Evolutionary conservation across 805 yeast species (phyloP), one percentile per base, ranked within the genome.

Genomic region (Wickerhamiella shivajii): DNA sequence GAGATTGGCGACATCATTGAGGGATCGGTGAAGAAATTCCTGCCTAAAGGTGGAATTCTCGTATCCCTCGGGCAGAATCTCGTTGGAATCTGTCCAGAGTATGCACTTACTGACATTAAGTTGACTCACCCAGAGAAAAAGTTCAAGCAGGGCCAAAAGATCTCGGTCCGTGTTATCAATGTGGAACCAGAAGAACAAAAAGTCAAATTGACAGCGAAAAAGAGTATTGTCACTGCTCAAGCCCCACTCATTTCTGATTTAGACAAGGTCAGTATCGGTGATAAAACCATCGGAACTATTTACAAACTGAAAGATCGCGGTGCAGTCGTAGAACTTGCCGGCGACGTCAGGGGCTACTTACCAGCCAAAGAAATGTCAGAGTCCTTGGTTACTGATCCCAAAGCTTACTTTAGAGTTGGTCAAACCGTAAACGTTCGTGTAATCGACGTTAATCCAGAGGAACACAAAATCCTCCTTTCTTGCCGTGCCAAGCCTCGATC

Each of bases 351-450:
- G 43, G 98, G 84, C 0, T 85, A 71, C 52, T 61, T 90, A 40
- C 97, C 98, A 19, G 71, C 74, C 43, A 63, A 75, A 35, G 97
- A 90, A 59, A 79, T 90, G 47, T 77, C 92, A 34, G 97, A 90
- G 56, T 73, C 93, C 1, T 80, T 69, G 52, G 90, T 85, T 24
- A 66, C 63, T 33, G 69, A 71, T 36, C 84, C 94, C 13, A 70
- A 67, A 43, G 87, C 84, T 44, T 77, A 76, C 53, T 66, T 87
- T 45, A 73, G 72, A 43, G 50, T 78, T 11, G 94, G 93, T 4
- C 97, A 90, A 57, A 75, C 94, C 1, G 75, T 90, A 24, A 56
- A 60, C 6, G 92, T 80, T 6, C 71, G 75, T 45, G 60, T 90
- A 12, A 46, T 75, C 26, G 57, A 63, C 24, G 69, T 76, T 26